Evolutionary conservation across 345 rosid genomes (phyloP), one percentile per base, ranked within the genome.

Genomic region (Moricandia arvensis): DNA sequence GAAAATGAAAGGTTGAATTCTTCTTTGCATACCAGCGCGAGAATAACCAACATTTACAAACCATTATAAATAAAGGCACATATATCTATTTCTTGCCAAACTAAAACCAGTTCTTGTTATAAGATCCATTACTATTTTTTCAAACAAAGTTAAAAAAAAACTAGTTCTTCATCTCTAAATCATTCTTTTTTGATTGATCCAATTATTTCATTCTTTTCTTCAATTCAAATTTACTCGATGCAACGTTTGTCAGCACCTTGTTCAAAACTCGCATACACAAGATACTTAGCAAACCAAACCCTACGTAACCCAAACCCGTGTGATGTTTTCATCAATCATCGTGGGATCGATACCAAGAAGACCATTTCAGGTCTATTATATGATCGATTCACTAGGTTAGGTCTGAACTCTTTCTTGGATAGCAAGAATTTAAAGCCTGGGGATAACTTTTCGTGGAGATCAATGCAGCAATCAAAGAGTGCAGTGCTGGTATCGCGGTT

Each of bases 381-480:
- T 7, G 82, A 87, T 35, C 87, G 85, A 67, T 80, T 94, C 11
- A 72, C 57, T 6, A 58, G 86, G 57, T 63, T 80, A 27, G 62
- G 85, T 53, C 66, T 86, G 7, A 75, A 67, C 43, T 86, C 91
- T 35, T 94, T 94, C 65, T 38, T 94, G 68, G 98, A 94, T 53
- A 90, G 88, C 81, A 89, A 80, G 83, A 91, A 78, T 64, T 85
- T 94, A 91, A 90, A 85, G 63, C 92, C 98, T 2, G 97, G 97
- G 0, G 98, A 94, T 66, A 75, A 43, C 51, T 94, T 35, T 87
- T 86, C 60, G 80, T 82, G 8, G 85, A 84, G 35, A 91, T 91
- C 54, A 71, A 88, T 27, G 34, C 68, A 0, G 97, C 90, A 1
- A 90, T 93, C 26, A 51, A 21, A 6, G 74, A 79, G 3, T 87